A percentile compares a stretch with the other conserved stretches of the same genome.
phyloP scores from a whole-genome alignment of 2,329 filamentous ascomycete genomes.

The Harringtonia aguacate region DNA sequence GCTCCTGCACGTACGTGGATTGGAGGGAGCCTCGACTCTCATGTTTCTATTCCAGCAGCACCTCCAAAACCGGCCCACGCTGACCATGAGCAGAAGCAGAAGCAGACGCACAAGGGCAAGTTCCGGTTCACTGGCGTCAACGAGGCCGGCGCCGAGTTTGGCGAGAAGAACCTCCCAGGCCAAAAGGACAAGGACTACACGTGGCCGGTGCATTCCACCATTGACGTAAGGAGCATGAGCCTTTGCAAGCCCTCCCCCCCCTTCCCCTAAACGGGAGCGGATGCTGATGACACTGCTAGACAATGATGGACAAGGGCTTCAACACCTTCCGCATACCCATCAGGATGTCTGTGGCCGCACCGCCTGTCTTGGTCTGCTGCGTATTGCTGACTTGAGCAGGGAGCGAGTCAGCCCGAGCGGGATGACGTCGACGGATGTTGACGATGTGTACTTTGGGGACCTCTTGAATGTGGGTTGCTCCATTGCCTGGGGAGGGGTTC shows the following conservation, averaged over 20 bases:
- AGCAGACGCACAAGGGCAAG: constrained; percentile 22
- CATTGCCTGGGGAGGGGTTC: too few species aligned
- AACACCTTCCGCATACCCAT: constrained; percentile 47
- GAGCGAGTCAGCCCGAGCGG: constrained; percentile 40
- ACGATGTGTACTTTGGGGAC: constrained; percentile 22
- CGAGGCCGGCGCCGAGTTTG: constrained; percentile 53
- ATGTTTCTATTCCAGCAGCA: too few species aligned
- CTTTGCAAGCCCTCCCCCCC: too few species aligned
- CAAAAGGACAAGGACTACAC: constrained; percentile 45
- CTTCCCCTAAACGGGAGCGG: too few species aligned
- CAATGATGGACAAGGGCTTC: constrained; percentile 39
- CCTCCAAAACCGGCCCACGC: too few species aligned
- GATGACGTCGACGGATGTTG: constrained; percentile 27
- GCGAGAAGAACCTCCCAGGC: constrained; percentile 43
- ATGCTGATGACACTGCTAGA: constrained; percentile 17
- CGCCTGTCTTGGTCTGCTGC: neutral
- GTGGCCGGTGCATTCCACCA: constrained; percentile 41
- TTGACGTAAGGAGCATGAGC: constrained; percentile 20
- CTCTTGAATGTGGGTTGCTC: constrained; percentile 19
- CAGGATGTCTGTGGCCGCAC: constrained; percentile 32
- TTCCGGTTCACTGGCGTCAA: constrained; percentile 25
- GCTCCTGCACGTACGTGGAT: too few species aligned
- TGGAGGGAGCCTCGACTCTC: too few species aligned
- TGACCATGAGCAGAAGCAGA: too few species aligned
- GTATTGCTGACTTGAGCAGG: constrained; percentile 27